Evolutionary conservation across 306 rosid genomes (phyloP).

Genomic region (Cicer judaicum): DNA sequence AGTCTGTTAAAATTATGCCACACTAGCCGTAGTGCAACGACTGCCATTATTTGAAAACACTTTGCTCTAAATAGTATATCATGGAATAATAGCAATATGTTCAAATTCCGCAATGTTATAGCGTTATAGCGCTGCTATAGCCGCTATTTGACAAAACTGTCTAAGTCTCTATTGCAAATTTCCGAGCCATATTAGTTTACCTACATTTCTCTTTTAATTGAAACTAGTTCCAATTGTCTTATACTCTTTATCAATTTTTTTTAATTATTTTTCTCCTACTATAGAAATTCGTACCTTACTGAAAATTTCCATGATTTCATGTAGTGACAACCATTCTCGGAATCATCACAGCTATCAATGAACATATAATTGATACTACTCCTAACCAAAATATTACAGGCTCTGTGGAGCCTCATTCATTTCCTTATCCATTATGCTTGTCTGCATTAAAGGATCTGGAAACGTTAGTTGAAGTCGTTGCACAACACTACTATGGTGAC

Average conservation of each 20-base stretch:
- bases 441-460: conserved; percentile 93
- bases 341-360: conserved; percentile 84
- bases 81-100: too few species aligned
- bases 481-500: conserved; percentile 85
- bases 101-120: too few species aligned
- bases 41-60: too few species aligned
- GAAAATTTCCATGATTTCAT: conserved; percentile 42
- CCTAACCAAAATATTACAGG: conserved; percentile 55
- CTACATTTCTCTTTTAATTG: background rate
- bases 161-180: conserved; percentile 2
- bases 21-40: too few species aligned
- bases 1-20: too few species aligned
- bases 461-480: conserved; percentile 87
- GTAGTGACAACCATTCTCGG: conserved; percentile 89
- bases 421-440: conserved; percentile 83
- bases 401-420: conserved; percentile 56
- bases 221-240: background rate
- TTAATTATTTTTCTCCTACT: background rate
- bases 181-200: conserved; percentile 5
- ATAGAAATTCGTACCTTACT: conserved; percentile 30
- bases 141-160: background rate
- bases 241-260: background rate
- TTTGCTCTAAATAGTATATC: too few species aligned
- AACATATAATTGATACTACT: conserved; percentile 75
- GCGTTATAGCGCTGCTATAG: too few species aligned